Evolutionary conservation across 305 asterid species (phyloP), one percentile per base, ranked within the genome.

Genomic region (Fraxinus floribunda): DNA sequence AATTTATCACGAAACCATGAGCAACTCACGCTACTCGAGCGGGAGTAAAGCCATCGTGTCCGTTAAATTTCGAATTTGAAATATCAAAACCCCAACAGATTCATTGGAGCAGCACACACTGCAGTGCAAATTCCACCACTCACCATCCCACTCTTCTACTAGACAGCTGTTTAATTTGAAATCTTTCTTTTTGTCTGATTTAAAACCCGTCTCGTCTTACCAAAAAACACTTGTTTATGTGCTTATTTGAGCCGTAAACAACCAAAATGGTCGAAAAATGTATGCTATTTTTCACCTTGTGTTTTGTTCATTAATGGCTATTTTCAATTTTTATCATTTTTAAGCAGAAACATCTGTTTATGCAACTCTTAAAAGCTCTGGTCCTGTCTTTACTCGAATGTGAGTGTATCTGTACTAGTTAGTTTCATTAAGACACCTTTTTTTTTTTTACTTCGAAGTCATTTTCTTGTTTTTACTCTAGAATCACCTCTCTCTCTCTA

Each of bases 1-100:
- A 83, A 84, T 83, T 90, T 79, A 15, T 10, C 44, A 41, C 34
- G 0, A 76, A 9, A 8, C 30, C 66, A 83, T 52, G 89, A 81
- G 81, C 30, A 70, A 57, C n/a, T 6, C 60, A 29, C 3, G 35
- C 57, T 18, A 83, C 66, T 49, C 60, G 81, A 89, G 91, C 90
- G 92, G 88, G 92, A 88, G 82, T 75, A 72, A 68, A 68, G 74
- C 41, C 76, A 13, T 16, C 35, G 29, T 39, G 20, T 52, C 30
- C 34, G 49, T 49, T 49, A 15, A 26, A 39, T 38, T 90, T 91
- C 83, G 90, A 90, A 91, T 84, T 91, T 91, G 91, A 91, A 90
- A 90, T 78, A 78, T 80, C 80, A 68, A 83, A 78, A 66, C 78
- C 74, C 74, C 24, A 89, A 91, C 92, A 82, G 72, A 82, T 72